Base-by-base conservation (phyloP, 345 rosid genomes). In the Linum tenue region DNA sequence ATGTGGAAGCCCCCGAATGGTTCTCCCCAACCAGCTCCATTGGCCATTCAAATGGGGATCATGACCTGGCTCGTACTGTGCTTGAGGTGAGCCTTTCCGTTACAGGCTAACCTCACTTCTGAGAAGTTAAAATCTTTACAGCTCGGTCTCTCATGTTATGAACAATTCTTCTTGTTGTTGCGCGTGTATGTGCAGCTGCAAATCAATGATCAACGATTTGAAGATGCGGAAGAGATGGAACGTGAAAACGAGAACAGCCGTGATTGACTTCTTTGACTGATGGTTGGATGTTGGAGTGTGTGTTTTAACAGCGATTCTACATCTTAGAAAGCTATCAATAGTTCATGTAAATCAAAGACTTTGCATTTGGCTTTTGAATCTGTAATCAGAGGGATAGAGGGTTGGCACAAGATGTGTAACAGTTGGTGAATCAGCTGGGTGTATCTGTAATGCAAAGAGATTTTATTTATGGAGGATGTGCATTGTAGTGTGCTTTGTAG, bases 201-300 rank as follows among this genome's bases (percentile, higher is more conserved):
- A 59, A 95, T 91, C 64, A 76, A 85, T 62, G 97, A 94, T 68
- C 79, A 81, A 56, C 87, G 99, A 68, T 94, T 90, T 73, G 95
- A 88, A 42, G 99, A 94, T 75, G 96, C 96, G 0, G 99, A 94
- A 58, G 99, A 88, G 84, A 85, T 76, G 89, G 84, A 78, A 36
- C 84, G 76, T 53, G 85, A 73, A 35, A 76, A 64, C 56, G 73
- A 77, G 35, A 55, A 64, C 3, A 22, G 31, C 31, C 31, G 31
- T 37, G 67, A 62, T 22, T 22, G 31, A 22, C 31, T 22, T 4
- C 53, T 78, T 60, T 67, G 61, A 66, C 5, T 79, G 81, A 81
- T 56, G 43, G 51, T 43, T 42, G 16, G 42, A 39, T 17, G 60
- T 37, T 5, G 36, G 60, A 5, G 36, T 12, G 37, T 3, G 36